phyloP scores from a whole-genome alignment of 176 grass and related monocot genomes.

The Zizania latifolia region DNA sequence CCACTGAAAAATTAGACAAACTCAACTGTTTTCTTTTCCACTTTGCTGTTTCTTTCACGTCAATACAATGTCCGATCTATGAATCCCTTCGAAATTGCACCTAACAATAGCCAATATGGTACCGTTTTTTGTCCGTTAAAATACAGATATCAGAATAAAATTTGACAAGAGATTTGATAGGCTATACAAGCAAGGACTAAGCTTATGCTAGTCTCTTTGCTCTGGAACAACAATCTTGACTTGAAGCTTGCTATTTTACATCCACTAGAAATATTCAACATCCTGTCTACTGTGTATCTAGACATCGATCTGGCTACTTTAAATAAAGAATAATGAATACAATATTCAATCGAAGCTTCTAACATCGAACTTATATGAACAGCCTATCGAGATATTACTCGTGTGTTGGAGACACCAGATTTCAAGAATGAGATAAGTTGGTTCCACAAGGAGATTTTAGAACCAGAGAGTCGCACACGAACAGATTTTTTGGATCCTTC shows the following conservation, averaged over 20 bases:
- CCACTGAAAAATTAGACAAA: too few species aligned
- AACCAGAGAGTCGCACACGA: constrained; percentile 62
- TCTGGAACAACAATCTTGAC: background rate
- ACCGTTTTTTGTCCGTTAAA: background rate
- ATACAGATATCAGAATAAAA: background rate
- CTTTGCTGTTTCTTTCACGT: background rate
- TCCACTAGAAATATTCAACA: background rate
- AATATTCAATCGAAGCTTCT: constrained; percentile 29
- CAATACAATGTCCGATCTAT: background rate
- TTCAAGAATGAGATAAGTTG: constrained; percentile 57
- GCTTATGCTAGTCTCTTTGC: background rate
- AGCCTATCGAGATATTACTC: constrained; percentile 44
- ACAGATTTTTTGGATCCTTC: constrained; percentile 74
- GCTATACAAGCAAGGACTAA: background rate
- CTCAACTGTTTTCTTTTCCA: too few species aligned
- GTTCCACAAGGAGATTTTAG: constrained; percentile 59
- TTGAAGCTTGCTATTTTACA: constrained; percentile 30
- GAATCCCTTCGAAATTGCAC: background rate
- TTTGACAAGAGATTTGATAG: background rate
- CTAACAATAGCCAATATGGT: background rate
- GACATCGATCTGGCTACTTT: constrained; percentile 1
- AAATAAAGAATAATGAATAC: constrained; percentile 44
- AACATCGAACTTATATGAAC: constrained; percentile 2
- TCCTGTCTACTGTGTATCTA: constrained; percentile 20
- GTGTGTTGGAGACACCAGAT: constrained; percentile 30